phyloP scores from a whole-genome alignment of 495 filamentous ascomycete genomes.

The Glarea lozoyensis region DNA sequence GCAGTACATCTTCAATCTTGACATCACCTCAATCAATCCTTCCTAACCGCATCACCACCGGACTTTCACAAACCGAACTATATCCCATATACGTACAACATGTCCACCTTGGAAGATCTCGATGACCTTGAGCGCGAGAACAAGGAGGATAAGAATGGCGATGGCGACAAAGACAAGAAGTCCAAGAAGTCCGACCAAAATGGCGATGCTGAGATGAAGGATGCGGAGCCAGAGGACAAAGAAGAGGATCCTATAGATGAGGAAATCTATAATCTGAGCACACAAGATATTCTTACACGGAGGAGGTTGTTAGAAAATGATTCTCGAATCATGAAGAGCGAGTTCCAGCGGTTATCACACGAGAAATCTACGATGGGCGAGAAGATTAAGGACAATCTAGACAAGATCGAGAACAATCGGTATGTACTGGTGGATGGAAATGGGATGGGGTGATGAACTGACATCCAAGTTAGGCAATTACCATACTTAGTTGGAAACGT shows the following conservation, averaged over 20 bases:
- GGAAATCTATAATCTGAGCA: constrained; percentile 83
- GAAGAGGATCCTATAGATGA: constrained; percentile 79
- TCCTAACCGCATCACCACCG: not conserved
- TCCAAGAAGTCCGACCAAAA: constrained; percentile 26
- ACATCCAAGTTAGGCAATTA: constrained; percentile 58
- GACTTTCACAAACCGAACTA: not conserved
- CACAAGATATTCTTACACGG: constrained; percentile 84
- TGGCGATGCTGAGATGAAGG: constrained; percentile 36
- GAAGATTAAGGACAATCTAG: constrained; percentile 97
- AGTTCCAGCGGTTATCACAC: constrained; percentile 86
- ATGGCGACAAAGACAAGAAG: too few species aligned
- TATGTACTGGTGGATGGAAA: constrained; percentile 30
- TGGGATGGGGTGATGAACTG: constrained; percentile 12
- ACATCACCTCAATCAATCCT: not conserved
- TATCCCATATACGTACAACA: constrained; percentile 22
- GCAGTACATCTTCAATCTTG: constrained; percentile 2
- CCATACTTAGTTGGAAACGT: constrained; percentile 98
- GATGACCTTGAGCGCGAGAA: constrained; percentile 64
- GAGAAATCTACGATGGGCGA: constrained; percentile 93
- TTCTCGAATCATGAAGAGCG: constrained; percentile 96
- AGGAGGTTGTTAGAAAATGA: constrained; percentile 91
- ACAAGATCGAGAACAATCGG: constrained; percentile 99
- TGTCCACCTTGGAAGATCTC: constrained; percentile 79
- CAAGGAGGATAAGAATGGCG: constrained; percentile 59
- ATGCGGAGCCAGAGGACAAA: constrained; percentile 60